Conservation (phyloP, 352 stramenopile species). For the Aphanomyces astaci region DNA sequence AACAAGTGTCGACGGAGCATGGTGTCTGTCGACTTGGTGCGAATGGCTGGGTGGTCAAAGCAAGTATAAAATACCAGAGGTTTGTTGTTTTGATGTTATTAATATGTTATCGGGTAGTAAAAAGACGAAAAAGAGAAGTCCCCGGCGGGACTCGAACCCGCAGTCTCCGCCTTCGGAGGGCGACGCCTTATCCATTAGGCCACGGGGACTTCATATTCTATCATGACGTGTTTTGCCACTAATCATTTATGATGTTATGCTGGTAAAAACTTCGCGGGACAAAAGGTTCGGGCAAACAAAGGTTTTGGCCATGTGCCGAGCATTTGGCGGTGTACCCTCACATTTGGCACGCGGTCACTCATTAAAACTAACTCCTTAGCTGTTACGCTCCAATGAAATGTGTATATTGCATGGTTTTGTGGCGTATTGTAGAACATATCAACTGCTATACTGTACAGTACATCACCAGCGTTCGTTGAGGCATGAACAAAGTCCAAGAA, state of each 20-base stretch:
- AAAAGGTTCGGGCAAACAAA: too few relatives aligned
- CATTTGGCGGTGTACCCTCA: too few relatives aligned
- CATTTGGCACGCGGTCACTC: too few relatives aligned
- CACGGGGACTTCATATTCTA: slow-evolving; percentile 11
- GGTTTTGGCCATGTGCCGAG: too few relatives aligned
- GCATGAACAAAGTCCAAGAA: too few relatives aligned
- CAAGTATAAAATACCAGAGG: background rate
- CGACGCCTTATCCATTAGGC: slow-evolving; percentile 20
- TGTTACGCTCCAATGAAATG: too few relatives aligned
- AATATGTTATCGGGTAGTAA: background rate
- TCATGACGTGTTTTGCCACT: background rate
- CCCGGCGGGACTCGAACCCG: slow-evolving; percentile 15
- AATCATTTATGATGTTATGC: background rate
- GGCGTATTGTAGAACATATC: too few relatives aligned
- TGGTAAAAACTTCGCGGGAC: background rate
- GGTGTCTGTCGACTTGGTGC: background rate
- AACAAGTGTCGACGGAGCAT: background rate
- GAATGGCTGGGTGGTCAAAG: background rate
- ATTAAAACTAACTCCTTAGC: too few relatives aligned
- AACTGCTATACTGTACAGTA: too few relatives aligned
- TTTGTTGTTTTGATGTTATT: too few relatives aligned
- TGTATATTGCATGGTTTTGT: too few relatives aligned
- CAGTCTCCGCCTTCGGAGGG: slow-evolving; percentile 16
- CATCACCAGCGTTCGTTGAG: too few relatives aligned
- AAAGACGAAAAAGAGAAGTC: slow-evolving; percentile 4